phyloP scores from a whole-genome alignment of 305 asterid species.

The Rubia tinctorum region DNA sequence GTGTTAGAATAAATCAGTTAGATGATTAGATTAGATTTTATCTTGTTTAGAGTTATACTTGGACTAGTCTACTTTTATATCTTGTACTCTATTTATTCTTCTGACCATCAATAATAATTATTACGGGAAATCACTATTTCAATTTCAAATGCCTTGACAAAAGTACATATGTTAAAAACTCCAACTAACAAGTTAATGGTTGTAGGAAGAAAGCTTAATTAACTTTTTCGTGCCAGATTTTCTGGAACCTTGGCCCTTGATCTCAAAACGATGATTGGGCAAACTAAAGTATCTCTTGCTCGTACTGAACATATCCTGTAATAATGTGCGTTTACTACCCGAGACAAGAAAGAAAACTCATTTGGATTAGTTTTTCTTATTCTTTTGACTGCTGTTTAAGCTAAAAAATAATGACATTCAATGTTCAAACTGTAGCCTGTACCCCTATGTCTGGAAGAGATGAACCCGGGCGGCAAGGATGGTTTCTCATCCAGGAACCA shows the following conservation, averaged over 20 bases:
- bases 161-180: neutral
- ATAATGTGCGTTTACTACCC: neutral
- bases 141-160: conserved; percentile 18
- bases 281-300: neutral
- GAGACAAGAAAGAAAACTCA: neutral
- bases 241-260: neutral
- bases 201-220: neutral
- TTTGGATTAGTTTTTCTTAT: neutral
- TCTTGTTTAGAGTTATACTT: no score
- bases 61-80: no score
- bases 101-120: no score
- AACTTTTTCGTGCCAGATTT: neutral
- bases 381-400: conserved; percentile 7
- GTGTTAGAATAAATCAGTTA: no score
- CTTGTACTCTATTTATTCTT: no score
- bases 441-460: conserved; percentile 74
- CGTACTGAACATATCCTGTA: neutral
- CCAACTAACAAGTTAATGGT: neutral
- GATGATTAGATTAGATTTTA: no score
- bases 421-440: conserved; percentile 58
- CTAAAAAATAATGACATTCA: conserved; percentile 13
- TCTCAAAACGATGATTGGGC: no score
- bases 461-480: conserved; percentile 33
- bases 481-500: conserved; percentile 44
- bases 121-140: no score